A percentile compares a stretch with the other conserved stretches of the same genome.
Evolutionary conservation across 75 land plant species (phyloP).

Genomic region (Picea glauca): DNA sequence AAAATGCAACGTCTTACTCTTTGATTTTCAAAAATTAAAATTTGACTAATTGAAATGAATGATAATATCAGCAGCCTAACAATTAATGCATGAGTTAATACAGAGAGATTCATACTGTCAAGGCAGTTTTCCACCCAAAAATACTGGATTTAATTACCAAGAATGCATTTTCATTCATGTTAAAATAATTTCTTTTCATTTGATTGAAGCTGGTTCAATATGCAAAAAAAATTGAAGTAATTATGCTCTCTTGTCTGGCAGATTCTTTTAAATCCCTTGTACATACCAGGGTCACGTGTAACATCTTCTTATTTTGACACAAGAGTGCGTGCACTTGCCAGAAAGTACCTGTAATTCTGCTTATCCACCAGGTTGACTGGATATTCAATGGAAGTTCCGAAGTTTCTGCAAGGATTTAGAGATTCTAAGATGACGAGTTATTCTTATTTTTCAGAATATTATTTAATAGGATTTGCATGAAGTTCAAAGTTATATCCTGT

Average conservation of each 20-base stretch:
- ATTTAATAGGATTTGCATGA: too few species aligned
- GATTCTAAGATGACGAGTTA: too few species aligned
- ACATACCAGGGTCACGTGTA: slow-evolving; percentile 88
- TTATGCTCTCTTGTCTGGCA: slow-evolving; percentile 17
- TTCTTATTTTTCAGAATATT: too few species aligned
- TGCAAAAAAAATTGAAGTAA: not conserved
- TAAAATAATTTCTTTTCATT: not conserved
- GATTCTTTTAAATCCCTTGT: slow-evolving; percentile 90
- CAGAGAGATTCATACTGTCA: not conserved
- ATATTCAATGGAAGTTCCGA: too few species aligned
- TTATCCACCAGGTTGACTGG: too few species aligned
- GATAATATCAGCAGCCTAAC: not conserved
- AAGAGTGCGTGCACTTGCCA: slow-evolving; percentile 87
- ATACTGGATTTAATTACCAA: not conserved
- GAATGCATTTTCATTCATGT: not conserved
- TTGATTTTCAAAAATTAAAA: too few species aligned
- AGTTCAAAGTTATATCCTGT: too few species aligned
- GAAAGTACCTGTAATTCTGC: slow-evolving; percentile 67
- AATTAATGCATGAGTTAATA: not conserved
- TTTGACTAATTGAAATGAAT: too few species aligned
- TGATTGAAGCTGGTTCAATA: not conserved
- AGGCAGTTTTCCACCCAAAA: not conserved
- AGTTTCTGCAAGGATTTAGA: too few species aligned
- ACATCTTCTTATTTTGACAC: slow-evolving; percentile 93
- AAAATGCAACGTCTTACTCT: not conserved